phyloP scores from a whole-genome alignment of 1,284 basidiomycete genomes.

The Trametes pubescens region DNA sequence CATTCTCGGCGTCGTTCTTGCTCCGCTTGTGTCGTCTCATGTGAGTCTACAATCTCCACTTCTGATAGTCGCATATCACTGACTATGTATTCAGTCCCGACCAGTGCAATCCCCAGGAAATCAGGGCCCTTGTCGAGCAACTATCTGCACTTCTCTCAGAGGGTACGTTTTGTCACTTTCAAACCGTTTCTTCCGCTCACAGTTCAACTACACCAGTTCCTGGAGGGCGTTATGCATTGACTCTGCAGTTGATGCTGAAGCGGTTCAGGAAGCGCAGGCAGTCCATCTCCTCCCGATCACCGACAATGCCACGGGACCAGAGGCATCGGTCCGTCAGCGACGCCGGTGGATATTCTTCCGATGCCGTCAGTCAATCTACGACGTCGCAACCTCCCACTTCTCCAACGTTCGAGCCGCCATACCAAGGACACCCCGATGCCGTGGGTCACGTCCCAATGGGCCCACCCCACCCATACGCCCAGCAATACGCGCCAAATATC shows the following conservation, averaged over 20 bases:
- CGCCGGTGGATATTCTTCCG: constrained; percentile 36
- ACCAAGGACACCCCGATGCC: constrained; percentile 36
- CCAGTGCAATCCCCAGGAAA: constrained; percentile 81
- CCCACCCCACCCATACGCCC: constrained; percentile 41
- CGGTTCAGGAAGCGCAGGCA: constrained; percentile 73
- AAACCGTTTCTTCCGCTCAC: neutral
- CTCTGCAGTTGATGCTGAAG: constrained; percentile 87
- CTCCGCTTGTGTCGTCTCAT: constrained; percentile 87
- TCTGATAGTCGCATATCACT: neutral
- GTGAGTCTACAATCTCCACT: constrained; percentile 52
- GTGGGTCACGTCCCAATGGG: constrained; percentile 38
- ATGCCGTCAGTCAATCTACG: constrained; percentile 34
- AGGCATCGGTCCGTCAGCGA: constrained; percentile 39
- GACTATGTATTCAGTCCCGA: constrained; percentile 63
- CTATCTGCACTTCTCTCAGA: constrained; percentile 78
- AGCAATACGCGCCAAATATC: constrained; percentile 57
- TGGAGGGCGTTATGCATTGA: constrained; percentile 88
- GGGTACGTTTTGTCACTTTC: constrained; percentile 53
- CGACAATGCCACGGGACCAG: constrained; percentile 58
- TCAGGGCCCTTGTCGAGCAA: constrained; percentile 81
- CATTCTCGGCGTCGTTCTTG: constrained; percentile 90
- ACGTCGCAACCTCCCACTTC: constrained; percentile 40
- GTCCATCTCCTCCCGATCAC: constrained; percentile 65
- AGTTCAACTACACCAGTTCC: constrained; percentile 63
- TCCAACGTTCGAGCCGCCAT: constrained; percentile 43